Conservation (phyloP, 2,329 filamentous ascomycete genomes). For the Fusarium duplospermum region DNA sequence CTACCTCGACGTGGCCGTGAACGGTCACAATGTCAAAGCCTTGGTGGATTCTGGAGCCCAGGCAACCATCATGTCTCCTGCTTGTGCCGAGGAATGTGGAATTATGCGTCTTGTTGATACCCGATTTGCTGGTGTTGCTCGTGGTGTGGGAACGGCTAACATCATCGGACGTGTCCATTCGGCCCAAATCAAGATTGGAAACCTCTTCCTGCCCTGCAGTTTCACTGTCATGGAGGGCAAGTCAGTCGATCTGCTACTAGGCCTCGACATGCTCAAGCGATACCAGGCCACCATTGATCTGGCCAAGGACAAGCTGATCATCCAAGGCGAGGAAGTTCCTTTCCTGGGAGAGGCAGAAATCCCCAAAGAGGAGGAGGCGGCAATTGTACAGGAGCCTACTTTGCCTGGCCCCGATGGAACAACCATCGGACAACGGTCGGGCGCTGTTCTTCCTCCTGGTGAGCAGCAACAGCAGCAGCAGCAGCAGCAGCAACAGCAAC, state of each 20-base stretch:
- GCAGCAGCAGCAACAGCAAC: conserved; percentile 30
- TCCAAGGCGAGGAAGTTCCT: conserved; percentile 87
- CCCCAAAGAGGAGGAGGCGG: conserved; percentile 84
- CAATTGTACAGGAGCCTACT: conserved; percentile 81
- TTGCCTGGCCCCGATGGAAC: conserved; percentile 90
- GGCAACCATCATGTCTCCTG: conserved; percentile 98
- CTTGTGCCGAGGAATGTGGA: conserved; percentile 89
- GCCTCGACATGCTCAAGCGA: conserved; percentile 95
- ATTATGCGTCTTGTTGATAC: conserved; percentile 97
- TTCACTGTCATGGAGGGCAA: conserved; percentile 99
- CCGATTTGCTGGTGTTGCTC: conserved; percentile 90
- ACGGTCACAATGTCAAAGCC: conserved; percentile 90
- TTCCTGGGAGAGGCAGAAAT: conserved; percentile 96
- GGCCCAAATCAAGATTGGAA: conserved; percentile 93
- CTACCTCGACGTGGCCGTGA: conserved; percentile 95
- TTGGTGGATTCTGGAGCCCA: conserved; percentile 98
- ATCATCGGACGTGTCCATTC: conserved; percentile 97
- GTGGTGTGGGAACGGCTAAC: conserved; percentile 91
- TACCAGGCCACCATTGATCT: conserved; percentile 95
- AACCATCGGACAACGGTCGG: conserved; percentile 84
- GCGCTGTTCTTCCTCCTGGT: conserved; percentile 68
- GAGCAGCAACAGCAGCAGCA: conserved; percentile 28
- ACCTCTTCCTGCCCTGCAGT: conserved; percentile 87
- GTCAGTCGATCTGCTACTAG: conserved; percentile 90
- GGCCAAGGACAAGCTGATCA: conserved; percentile 83